Evolutionary conservation across 2,329 filamentous ascomycete genomes (phyloP).

Genomic region (Talaromyces sp.): DNA sequence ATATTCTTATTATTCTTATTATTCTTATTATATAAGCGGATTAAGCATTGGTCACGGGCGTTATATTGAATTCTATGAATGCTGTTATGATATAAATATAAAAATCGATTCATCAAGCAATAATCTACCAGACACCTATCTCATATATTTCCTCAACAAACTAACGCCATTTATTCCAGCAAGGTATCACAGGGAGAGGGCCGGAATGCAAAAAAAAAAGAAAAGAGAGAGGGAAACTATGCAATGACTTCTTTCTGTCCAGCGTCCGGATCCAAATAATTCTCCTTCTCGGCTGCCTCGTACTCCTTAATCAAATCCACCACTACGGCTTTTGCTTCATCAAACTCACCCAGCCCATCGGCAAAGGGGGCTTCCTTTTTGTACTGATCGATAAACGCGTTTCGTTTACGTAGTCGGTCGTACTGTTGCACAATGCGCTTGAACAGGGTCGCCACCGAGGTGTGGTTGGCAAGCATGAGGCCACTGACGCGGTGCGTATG

Average conservation of each 20-base stretch:
- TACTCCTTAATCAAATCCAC: slow-evolving; percentile 90
- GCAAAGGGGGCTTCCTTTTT: slow-evolving; percentile 93
- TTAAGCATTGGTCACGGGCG: neutral
- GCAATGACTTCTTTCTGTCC: slow-evolving; percentile 32
- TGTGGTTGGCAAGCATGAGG: slow-evolving; percentile 97
- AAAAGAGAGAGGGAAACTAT: neutral
- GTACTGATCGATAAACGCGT: slow-evolving; percentile 93
- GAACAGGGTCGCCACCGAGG: slow-evolving; percentile 93
- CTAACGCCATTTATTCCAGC: neutral
- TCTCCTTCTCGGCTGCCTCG: slow-evolving; percentile 84
- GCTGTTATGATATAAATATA: neutral
- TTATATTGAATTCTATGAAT: neutral
- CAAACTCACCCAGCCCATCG: slow-evolving; percentile 89
- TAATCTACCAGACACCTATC: neutral
- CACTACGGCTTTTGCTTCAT: slow-evolving; percentile 88
- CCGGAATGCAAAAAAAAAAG: neutral
- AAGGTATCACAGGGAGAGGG: neutral
- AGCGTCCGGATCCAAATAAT: slow-evolving; percentile 77
- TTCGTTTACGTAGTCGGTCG: slow-evolving; percentile 89
- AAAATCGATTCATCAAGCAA: neutral
- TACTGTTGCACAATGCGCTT: slow-evolving; percentile 91
- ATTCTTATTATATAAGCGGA: neutral
- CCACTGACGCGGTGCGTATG: slow-evolving; percentile 93
- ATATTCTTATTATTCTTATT: no score
- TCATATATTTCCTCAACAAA: neutral